Evolutionary conservation across 768 basidiomycete genomes (phyloP).

Genomic region (Panaeolus cyanescens): DNA sequence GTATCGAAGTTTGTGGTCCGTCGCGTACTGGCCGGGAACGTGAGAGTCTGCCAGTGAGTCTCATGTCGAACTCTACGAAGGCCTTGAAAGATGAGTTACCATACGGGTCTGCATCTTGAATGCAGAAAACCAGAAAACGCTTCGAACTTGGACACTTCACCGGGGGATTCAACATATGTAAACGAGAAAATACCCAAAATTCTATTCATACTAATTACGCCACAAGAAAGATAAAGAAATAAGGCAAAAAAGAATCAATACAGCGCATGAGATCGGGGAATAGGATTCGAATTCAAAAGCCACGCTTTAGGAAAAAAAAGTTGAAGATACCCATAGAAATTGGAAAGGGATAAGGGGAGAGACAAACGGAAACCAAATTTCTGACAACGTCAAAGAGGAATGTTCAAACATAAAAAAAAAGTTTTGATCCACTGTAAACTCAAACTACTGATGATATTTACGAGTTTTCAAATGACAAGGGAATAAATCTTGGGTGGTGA

Average conservation of each 20-base stretch:
- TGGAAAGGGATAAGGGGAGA: not conserved
- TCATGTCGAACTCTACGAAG: too few relatives aligned
- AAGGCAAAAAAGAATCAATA: not conserved
- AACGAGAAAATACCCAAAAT: conserved; percentile 1
- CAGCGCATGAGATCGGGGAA: not conserved
- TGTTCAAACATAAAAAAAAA: not conserved
- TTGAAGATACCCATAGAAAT: not conserved
- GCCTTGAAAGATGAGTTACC: too few relatives aligned
- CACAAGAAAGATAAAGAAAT: not conserved
- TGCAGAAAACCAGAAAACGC: too few relatives aligned
- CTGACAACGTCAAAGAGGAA: not conserved
- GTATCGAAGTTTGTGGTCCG: too few relatives aligned
- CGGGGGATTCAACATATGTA: too few relatives aligned
- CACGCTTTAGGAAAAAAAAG: not conserved
- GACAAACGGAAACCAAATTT: not conserved
- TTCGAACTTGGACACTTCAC: too few relatives aligned
- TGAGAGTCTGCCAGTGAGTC: too few relatives aligned
- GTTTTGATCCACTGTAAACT: not conserved
- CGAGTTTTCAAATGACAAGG: not conserved
- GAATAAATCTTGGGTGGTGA: not conserved
- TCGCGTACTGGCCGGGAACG: too few relatives aligned
- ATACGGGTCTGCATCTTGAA: too few relatives aligned
- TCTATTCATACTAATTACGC: conserved; percentile 2
- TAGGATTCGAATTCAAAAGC: not conserved
- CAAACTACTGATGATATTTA: not conserved